Evolutionary conservation across 1,284 basidiomycete species (phyloP), one percentile per base, ranked within the genome.

Genomic region (Cryptococcus sp.): DNA sequence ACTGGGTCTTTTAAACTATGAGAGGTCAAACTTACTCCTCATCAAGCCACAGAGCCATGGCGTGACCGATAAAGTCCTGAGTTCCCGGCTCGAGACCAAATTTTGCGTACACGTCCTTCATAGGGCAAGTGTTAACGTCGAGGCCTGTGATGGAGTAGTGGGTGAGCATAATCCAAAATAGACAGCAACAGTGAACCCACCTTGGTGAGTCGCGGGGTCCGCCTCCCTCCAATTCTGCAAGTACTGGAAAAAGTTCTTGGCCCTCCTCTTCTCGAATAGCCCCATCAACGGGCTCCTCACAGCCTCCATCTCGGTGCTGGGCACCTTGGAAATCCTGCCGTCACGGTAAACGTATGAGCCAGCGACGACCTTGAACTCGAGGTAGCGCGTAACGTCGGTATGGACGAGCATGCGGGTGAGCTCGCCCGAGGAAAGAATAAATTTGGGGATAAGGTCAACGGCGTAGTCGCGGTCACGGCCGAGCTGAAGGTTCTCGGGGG

Each of bases 361-460:
- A 1, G 96, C 92, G 78, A 99, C 98, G 81, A 98, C 95, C 83
- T 98, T 98, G 83, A 98, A 98, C 78, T 98, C 96, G 73, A 99
- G 88, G 80, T 99, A 99, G 61, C 94, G 87, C 37, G 91, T 96
- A 62, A 99, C 96, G 75, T 98, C 94, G 67, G 96, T 98, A 82
- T 98, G 95, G 47, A 98, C 94, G 62, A 99, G 87, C 78, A 99
- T 98, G 78, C 89, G 89, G 57, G 94, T 97, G 72, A 99, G 87
- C 79, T 98, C 95, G 59, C 96, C 96, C 24, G 92, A 95, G 38
- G 96, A 90, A 73, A 98, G 94, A 82, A 98, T 98, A 81, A 95
- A 95, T 80, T 93, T 92, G 73, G 91, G 80, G 69, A 96, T 88
- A 62, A 97, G 85, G 81, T 97, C 93, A 65, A 97, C 87, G 55